Evolutionary conservation across 2,329 filamentous ascomycete genomes (phyloP).

Genomic region (Chaetomiaceae sp.): DNA sequence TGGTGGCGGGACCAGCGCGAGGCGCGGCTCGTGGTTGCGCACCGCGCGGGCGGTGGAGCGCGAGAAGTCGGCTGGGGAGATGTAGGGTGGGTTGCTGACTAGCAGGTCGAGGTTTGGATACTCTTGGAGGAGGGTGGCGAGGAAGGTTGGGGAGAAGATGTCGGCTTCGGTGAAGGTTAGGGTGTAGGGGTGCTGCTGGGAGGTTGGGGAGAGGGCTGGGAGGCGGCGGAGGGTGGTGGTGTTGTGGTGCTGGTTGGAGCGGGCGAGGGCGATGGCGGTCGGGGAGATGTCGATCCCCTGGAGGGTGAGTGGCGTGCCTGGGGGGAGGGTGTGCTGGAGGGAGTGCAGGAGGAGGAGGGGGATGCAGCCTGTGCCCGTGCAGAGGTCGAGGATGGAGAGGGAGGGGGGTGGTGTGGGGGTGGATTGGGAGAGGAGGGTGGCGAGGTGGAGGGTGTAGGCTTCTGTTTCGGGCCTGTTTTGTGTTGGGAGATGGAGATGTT

Average conservation of each 20-base stretch:
- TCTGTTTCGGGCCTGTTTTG: conserved; percentile 66
- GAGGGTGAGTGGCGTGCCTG: conserved; percentile 41
- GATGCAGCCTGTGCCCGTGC: conserved; percentile 89
- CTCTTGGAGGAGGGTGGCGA: background rate
- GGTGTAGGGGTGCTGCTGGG: conserved; percentile 1
- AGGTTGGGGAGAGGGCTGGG: conserved; percentile 17
- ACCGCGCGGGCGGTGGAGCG: conserved; percentile 67
- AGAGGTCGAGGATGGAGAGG: conserved; percentile 73
- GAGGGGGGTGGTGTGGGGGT: background rate
- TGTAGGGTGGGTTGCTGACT: conserved; percentile 87
- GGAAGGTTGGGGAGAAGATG: conserved; percentile 22
- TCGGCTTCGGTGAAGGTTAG: conserved; percentile 16
- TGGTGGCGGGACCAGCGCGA: conserved; percentile 62
- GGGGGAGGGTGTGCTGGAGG: conserved; percentile 44
- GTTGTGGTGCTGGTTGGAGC: conserved; percentile 57
- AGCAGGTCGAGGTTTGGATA: conserved; percentile 53
- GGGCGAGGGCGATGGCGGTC: conserved; percentile 60
- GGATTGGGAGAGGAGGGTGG: conserved; percentile 35
- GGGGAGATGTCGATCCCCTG: conserved; percentile 69
- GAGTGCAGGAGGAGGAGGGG: conserved; percentile 63
- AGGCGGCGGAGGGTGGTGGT: conserved; percentile 14
- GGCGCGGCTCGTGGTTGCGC: conserved; percentile 70
- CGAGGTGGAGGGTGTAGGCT: conserved; percentile 57
- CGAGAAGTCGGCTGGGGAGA: conserved; percentile 61
- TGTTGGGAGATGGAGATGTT: too few species aligned